Conservation (phyloP, 2,329 filamentous ascomycete species). For the Diaporthe australafricana region DNA sequence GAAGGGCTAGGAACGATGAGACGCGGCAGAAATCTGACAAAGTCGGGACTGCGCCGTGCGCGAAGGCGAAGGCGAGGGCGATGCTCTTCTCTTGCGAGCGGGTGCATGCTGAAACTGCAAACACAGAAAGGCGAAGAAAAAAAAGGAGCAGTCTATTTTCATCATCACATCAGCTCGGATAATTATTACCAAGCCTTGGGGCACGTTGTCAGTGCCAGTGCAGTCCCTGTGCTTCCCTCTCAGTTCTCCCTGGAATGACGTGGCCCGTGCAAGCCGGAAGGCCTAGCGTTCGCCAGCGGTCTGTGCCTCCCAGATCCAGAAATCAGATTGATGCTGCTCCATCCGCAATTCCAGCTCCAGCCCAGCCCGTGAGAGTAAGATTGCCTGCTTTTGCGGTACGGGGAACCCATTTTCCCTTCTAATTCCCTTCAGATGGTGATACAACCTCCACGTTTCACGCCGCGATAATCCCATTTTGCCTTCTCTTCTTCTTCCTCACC, state of each 20-base stretch:
- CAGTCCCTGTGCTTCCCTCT: too few relatives aligned
- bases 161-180: neutral
- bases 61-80: neutral
- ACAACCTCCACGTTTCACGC: slow-evolving; percentile 9
- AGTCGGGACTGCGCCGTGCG: neutral
- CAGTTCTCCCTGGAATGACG: slow-evolving; percentile 22
- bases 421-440: slow-evolving; percentile 24
- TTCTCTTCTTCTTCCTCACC: neutral
- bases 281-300: slow-evolving; percentile 21
- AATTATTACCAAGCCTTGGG: neutral
- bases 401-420: slow-evolving; percentile 24
- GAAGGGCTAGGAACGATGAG: neutral
- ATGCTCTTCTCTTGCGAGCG: neutral
- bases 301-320: slow-evolving; percentile 18
- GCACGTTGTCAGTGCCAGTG: neutral
- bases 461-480: neutral
- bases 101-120: too few relatives aligned
- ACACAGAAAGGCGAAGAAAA: neutral
- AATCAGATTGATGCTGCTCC: slow-evolving; percentile 26
- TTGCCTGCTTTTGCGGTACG: slow-evolving; percentile 28
- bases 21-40: slow-evolving; percentile 5
- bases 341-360: slow-evolving; percentile 28
- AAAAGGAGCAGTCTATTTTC: neutral
- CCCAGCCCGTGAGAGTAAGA: slow-evolving; percentile 15
- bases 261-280: slow-evolving; percentile 25